Evolutionary conservation across 106 monocot species (phyloP).

Genomic region (Apostasia ramifera): DNA sequence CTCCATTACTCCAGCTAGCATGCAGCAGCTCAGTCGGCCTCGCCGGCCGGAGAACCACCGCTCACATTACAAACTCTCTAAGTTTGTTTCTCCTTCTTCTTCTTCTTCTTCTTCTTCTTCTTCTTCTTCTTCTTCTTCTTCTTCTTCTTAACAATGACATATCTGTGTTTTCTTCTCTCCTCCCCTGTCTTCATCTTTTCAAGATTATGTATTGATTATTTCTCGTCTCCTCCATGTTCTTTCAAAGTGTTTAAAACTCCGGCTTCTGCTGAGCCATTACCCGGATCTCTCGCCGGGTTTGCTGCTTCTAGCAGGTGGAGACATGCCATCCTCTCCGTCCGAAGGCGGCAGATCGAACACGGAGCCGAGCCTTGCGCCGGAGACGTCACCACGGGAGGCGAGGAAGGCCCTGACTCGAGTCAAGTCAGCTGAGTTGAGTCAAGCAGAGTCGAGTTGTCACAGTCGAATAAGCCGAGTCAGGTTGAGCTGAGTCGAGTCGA

Average conservation of each 20-base stretch:
- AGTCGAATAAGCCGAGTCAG: too few relatives aligned
- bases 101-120: too few relatives aligned
- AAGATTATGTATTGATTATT: too few relatives aligned
- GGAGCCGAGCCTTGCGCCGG: conserved; percentile 6
- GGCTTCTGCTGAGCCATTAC: conserved; percentile 16
- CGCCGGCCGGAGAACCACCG: conserved; percentile 8
- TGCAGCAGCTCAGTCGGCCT: background rate
- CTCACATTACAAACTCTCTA: conserved; percentile 16
- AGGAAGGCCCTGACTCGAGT: too few relatives aligned
- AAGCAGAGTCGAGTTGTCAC: too few relatives aligned
- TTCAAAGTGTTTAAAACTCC: conserved; percentile 19
- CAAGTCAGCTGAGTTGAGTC: too few relatives aligned
- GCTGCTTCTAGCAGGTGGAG: conserved; percentile 32
- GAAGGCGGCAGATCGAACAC: background rate
- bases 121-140: too few relatives aligned
- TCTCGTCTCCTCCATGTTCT: background rate
- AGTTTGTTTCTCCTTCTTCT: conserved; percentile 8
- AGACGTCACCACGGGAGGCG: conserved; percentile 5
- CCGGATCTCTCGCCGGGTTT: conserved; percentile 15
- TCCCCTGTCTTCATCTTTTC: background rate
- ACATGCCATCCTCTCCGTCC: conserved; percentile 4
- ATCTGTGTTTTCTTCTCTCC: too few relatives aligned
- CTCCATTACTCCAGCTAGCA: background rate
- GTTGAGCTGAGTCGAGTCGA: background rate
- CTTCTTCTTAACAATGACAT: too few relatives aligned